Evolutionary conservation across 1,139 yeast genomes (phyloP), one percentile per base, ranked within the genome.

Genomic region (Saccharomyces hybrid): DNA sequence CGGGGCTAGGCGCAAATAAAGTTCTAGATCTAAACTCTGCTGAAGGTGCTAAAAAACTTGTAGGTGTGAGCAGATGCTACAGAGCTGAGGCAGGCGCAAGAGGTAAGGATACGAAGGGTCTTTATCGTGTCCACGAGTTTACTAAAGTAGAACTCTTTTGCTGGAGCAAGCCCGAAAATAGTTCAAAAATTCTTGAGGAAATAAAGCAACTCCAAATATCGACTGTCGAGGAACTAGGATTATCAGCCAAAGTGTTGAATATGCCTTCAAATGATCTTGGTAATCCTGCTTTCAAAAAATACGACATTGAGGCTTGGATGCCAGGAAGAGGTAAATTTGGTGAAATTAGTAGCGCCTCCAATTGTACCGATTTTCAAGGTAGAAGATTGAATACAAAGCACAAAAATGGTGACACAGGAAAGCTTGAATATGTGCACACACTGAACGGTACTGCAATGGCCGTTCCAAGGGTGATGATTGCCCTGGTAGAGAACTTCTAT

Each of bases 61-160:
- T 84, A 9, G 99, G 98, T 0, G 78, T 89, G 1, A 86, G 96
- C 50, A 77, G 98, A 61, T 83, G 96, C 58, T 95, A 84, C 67
- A 78, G 99, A 59, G 97, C 98, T 0, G 99, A 95, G 69, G 99
- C 99, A 0, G 99, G 99, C 1, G 95, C 99, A 1, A 79, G 97
- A 56, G 99, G 99, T 1, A 81, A 81, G 61, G 97, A 90, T 61
- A 89, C 98, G 0, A 83, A 84, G 64, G 99, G 99, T 0, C 75
- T 95, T 2, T 95, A 93, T 64, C 75, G 99, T 53, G 98, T 95
- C 12, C 99, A 95, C 66, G 99, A 95, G 72, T 95, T 95, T 69
- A 88, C 96, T n/a, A 95, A 95, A 68, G 96, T 93, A 0, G 99
- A 95, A 69, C 73, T 95, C 53, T 93, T 93, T 66, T 86, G 87